These are phyloP conservation scores for Eimeria praecox DNA, from an alignment of 169 alveolate species.

Conservation along the genomic window DNA sequence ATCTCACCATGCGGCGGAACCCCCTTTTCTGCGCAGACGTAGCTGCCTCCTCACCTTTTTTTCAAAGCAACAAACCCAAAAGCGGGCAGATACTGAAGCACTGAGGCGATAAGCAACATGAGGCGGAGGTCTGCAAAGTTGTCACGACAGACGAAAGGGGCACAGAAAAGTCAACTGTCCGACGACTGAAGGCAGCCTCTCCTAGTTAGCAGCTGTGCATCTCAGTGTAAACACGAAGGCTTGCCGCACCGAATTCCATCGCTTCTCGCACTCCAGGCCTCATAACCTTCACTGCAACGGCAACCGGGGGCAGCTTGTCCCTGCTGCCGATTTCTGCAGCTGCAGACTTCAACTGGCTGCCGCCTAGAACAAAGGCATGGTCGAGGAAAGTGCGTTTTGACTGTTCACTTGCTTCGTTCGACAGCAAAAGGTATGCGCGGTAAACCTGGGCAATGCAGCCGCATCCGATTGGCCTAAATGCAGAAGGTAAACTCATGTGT, in stretches of 20 bases:
- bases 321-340: slow-evolving; percentile 30
- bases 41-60: slow-evolving; percentile 53
- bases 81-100: slow-evolving; percentile 53
- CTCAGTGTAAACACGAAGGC: neutral
- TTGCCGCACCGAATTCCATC: slow-evolving; percentile 75
- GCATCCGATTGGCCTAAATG: slow-evolving; percentile 78
- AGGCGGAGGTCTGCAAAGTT: slow-evolving; percentile 48
- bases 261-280: slow-evolving; percentile 77
- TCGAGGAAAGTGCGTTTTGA: slow-evolving; percentile 41
- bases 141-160: slow-evolving; percentile 4
- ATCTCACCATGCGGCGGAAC: neutral
- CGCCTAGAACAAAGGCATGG: slow-evolving; percentile 67
- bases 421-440: slow-evolving; percentile 66
- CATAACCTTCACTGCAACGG: slow-evolving; percentile 75
- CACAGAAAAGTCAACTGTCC: neutral
- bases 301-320: slow-evolving; percentile 61
- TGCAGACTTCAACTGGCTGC: slow-evolving; percentile 23
- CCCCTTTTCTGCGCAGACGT: neutral
- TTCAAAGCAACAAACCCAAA: slow-evolving; percentile 63
- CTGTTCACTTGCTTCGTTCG: slow-evolving; percentile 30
- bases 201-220: neutral
- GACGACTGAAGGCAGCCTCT: neutral
- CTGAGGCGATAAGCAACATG: slow-evolving; percentile 62
- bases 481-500: neutral
- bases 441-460: slow-evolving; percentile 81